A percentile compares a stretch with the other conserved stretches of the same genome.
Evolutionary conservation across 768 basidiomycete genomes (phyloP).

Genomic region (Cystofilobasidium macerans): DNA sequence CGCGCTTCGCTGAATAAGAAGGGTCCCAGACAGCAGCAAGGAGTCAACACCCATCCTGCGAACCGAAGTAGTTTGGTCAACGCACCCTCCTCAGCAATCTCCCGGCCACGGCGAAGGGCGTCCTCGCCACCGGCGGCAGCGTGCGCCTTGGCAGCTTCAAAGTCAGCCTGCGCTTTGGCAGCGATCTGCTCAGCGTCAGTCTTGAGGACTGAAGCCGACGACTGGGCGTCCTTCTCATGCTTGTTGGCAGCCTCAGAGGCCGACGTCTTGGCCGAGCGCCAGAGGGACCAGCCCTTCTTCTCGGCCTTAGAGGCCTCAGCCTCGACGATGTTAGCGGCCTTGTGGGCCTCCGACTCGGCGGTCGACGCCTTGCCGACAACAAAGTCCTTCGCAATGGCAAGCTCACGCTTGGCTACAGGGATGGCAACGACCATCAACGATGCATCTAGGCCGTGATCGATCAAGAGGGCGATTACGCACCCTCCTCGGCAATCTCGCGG

Average conservation of each 20-base stretch:
- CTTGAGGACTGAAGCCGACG: background rate
- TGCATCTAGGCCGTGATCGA: background rate
- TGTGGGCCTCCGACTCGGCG: background rate
- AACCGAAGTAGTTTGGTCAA: background rate
- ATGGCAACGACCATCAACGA: background rate
- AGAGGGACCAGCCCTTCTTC: slow-evolving; percentile 7
- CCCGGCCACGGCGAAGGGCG: slow-evolving; percentile 11
- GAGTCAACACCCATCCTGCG: background rate
- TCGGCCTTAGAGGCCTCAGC: background rate
- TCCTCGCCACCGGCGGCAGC: slow-evolving; percentile 14
- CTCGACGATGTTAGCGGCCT: background rate
- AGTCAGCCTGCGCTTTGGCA: too few species aligned
- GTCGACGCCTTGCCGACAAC: background rate
- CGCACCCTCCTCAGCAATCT: slow-evolving; percentile 18
- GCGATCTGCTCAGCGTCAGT: background rate
- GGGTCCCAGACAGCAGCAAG: too few species aligned
- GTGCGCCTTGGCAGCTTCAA: background rate
- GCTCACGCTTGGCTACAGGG: slow-evolving; percentile 7
- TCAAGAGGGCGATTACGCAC: background rate
- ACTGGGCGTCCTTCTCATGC: too few species aligned
- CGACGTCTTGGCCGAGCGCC: background rate
- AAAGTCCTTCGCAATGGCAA: slow-evolving; percentile 3
- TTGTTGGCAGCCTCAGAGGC: too few species aligned
- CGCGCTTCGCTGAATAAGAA: slow-evolving; percentile 8
- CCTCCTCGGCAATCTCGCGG: slow-evolving; percentile 19